phyloP scores from a whole-genome alignment of 345 rosid genomes.

The Brassica rapa region DNA sequence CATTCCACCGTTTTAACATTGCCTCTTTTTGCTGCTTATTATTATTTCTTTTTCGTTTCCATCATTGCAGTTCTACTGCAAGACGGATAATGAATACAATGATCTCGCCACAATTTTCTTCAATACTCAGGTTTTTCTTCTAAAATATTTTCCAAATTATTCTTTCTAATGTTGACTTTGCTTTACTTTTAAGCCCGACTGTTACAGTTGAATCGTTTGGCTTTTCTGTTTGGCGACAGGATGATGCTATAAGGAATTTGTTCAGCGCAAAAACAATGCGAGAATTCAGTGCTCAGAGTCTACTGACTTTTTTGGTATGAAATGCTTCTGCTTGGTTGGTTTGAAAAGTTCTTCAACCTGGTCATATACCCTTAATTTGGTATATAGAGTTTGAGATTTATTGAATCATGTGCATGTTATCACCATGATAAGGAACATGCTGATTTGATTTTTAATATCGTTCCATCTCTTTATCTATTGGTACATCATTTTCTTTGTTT shows the following conservation, averaged over 20 bases:
- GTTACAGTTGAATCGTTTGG: background rate
- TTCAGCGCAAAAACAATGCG: slow-evolving; percentile 98
- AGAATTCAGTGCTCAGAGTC: slow-evolving; percentile 91
- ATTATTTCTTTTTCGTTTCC: background rate
- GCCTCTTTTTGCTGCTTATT: slow-evolving; percentile 14
- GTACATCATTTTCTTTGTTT: background rate
- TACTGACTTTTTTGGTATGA: slow-evolving; percentile 88
- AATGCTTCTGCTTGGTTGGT: slow-evolving; percentile 16
- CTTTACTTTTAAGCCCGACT: background rate
- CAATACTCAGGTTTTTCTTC: slow-evolving; percentile 78
- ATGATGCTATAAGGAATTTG: slow-evolving; percentile 98
- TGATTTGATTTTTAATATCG: background rate
- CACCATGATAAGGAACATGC: slow-evolving; percentile 17
- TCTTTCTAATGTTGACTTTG: slow-evolving; percentile 9
- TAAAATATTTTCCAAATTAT: background rate
- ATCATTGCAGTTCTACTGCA: slow-evolving; percentile 76
- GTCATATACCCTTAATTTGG: slow-evolving; percentile 13
- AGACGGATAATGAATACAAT: slow-evolving; percentile 77
- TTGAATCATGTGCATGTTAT: slow-evolving; percentile 26
- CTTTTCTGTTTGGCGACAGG: slow-evolving; percentile 49
- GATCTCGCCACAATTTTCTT: slow-evolving; percentile 98
- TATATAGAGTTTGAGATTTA: slow-evolving; percentile 1
- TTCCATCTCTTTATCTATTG: slow-evolving; percentile 16
- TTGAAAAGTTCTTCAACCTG: background rate
- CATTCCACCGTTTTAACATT: slow-evolving; percentile 20